phyloP scores from a whole-genome alignment of 2,329 filamentous ascomycete genomes.

The Amauroascus niger region DNA sequence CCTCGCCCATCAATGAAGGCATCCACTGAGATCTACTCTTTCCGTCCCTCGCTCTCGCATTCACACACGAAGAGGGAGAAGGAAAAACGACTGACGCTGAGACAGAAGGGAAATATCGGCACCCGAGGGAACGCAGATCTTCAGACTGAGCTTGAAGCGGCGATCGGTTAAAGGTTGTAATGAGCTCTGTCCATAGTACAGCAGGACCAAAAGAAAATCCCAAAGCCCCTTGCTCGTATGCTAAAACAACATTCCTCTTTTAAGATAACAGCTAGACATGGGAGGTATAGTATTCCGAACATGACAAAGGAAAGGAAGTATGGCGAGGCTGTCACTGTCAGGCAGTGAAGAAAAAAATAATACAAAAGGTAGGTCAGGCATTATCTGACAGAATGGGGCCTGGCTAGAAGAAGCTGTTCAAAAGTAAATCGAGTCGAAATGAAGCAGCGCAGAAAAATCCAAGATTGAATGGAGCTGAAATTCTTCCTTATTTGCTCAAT shows the following conservation, averaged over 20 bases:
- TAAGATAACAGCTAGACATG: background rate
- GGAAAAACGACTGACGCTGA: background rate
- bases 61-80: background rate
- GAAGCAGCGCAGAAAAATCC: background rate
- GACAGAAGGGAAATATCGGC: background rate
- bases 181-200: background rate
- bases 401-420: background rate
- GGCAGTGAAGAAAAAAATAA: slow-evolving; percentile 4
- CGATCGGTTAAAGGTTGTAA: slow-evolving; percentile 1
- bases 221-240: background rate
- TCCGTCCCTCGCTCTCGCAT: background rate
- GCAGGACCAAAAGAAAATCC: background rate
- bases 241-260: background rate
- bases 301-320: background rate
- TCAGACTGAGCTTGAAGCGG: background rate
- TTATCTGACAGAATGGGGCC: background rate
- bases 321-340: slow-evolving; percentile 1
- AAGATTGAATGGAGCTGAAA: background rate
- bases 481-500: slow-evolving; percentile 2
- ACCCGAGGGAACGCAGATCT: background rate
- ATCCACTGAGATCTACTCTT: background rate
- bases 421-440: background rate
- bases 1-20: background rate
- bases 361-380: background rate
- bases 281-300: background rate